Evolutionary conservation across 1,139 yeast genomes (phyloP).

Genomic region (Pichia sorboxylosa): DNA sequence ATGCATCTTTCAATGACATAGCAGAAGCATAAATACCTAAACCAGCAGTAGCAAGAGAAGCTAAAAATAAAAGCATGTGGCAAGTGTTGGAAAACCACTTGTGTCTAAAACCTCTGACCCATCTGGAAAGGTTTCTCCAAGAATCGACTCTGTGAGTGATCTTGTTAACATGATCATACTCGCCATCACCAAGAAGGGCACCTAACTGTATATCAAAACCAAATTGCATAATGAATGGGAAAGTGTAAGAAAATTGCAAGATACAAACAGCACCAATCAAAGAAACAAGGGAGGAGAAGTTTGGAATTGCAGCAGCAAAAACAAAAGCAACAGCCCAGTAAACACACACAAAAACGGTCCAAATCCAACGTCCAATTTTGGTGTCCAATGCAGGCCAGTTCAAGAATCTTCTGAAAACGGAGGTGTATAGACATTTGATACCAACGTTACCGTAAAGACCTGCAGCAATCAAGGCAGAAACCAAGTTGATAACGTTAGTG

Average conservation of each 20-base stretch:
- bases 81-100: constrained; percentile 16
- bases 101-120: constrained; percentile 18
- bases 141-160: constrained; percentile 24
- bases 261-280: constrained; percentile 42
- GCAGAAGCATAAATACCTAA: constrained; percentile 27
- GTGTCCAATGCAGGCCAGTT: constrained; percentile 26
- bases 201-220: constrained; percentile 27
- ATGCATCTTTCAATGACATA: constrained; percentile 13
- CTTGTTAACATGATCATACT: constrained; percentile 24
- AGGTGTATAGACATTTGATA: constrained; percentile 30
- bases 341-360: constrained; percentile 27
- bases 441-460: constrained; percentile 35
- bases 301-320: constrained; percentile 45
- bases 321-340: constrained; percentile 35
- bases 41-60: constrained; percentile 28
- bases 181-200: constrained; percentile 24
- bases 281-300: constrained; percentile 35
- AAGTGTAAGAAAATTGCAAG: constrained; percentile 34
- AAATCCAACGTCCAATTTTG: constrained; percentile 25
- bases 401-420: constrained; percentile 26
- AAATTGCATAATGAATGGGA: constrained; percentile 30
- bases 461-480: constrained; percentile 33
- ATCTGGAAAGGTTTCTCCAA: constrained; percentile 25
- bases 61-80: constrained; percentile 26
- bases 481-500: constrained; percentile 27